Conservation (phyloP, 495 filamentous ascomycete genomes). For the Aspergillus campestris region DNA sequence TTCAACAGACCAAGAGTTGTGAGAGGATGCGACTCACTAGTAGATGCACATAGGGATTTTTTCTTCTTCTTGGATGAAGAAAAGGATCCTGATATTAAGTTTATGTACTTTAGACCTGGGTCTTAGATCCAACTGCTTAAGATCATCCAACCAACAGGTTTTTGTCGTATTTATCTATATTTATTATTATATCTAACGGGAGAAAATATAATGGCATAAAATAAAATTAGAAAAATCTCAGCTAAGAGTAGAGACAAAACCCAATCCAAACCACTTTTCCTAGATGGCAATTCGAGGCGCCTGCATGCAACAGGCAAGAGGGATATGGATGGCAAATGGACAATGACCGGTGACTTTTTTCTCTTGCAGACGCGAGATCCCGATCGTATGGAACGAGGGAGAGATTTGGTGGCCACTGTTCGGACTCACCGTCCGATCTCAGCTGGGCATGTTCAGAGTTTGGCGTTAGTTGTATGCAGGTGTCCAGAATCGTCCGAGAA, state of each 20-base stretch:
- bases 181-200: too few relatives aligned
- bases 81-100: not conserved
- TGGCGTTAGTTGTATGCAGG: conserved; percentile 16
- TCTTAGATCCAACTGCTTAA: too few relatives aligned
- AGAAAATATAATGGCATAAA: too few relatives aligned
- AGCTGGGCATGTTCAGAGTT: conserved; percentile 10
- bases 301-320: too few relatives aligned
- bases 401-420: conserved; percentile 10
- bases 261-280: too few relatives aligned
- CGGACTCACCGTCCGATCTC: conserved; percentile 21
- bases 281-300: too few relatives aligned
- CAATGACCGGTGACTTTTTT: conserved; percentile 16
- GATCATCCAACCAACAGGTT: not conserved
- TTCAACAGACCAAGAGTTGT: not conserved
- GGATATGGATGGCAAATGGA: too few relatives aligned
- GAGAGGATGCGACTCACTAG: too few relatives aligned
- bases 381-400: conserved; percentile 18
- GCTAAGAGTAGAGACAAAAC: too few relatives aligned
- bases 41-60: not conserved
- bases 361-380: conserved; percentile 14
- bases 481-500: conserved; percentile 18
- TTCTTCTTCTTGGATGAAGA: not conserved
- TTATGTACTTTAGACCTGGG: not conserved
- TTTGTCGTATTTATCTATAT: not conserved
- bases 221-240: too few relatives aligned